Percentiles rank a stretch among this genome's conserved stretches.
phyloP scores from a whole-genome alignment of 495 filamentous ascomycete species.

The Chaetomium tenue region DNA sequence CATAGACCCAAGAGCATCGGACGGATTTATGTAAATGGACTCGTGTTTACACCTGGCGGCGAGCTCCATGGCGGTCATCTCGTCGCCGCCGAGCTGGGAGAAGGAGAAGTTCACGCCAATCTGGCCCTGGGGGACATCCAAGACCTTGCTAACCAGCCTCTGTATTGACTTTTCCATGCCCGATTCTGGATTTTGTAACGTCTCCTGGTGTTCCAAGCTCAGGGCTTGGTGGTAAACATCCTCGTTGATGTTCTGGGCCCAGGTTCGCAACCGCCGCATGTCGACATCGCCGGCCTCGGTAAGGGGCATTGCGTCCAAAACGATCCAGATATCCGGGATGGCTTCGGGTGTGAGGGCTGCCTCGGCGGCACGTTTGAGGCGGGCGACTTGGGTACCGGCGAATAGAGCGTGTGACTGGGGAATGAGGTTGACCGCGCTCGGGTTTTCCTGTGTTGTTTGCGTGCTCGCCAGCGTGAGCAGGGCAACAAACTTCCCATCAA shows the following conservation, averaged over 20 bases:
- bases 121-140: conserved; percentile 36
- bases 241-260: conserved; percentile 51
- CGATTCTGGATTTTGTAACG: conserved; percentile 35
- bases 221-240: conserved; percentile 44
- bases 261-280: conserved; percentile 47
- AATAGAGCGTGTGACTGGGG: conserved; percentile 40
- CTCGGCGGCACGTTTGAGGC: conserved; percentile 36
- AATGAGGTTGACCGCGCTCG: conserved; percentile 38
- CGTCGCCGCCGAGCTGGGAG: conserved; percentile 46
- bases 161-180: conserved; percentile 43
- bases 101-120: conserved; percentile 49
- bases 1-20: conserved; percentile 32
- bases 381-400: conserved; percentile 38
- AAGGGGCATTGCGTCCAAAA: conserved; percentile 47
- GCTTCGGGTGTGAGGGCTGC: conserved; percentile 29
- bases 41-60: conserved; percentile 41
- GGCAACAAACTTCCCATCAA: conserved; percentile 47
- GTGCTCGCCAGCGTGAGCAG: conserved; percentile 40
- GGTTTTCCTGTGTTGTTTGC: conserved; percentile 21
- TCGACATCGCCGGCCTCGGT: conserved; percentile 41
- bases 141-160: conserved; percentile 40
- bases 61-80: conserved; percentile 42
- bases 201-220: conserved; percentile 41
- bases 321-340: conserved; percentile 45
- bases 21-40: conserved; percentile 39